Conservation (phyloP, 179 eudicot genomes). For the Patellifolia procumbens region DNA sequence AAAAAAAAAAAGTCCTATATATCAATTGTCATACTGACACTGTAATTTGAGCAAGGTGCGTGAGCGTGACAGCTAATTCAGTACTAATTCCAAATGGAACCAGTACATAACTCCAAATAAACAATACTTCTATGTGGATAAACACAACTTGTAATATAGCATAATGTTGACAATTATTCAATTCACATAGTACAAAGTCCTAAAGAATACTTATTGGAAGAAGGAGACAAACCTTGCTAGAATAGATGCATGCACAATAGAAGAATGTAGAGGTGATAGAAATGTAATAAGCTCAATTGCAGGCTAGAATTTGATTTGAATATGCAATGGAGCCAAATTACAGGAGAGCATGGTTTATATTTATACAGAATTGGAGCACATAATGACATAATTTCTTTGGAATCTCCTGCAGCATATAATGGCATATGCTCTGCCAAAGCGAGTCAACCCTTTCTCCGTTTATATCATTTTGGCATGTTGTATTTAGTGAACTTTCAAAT, state of each 20-base stretch:
- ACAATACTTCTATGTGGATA: too few relatives aligned
- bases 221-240: not conserved
- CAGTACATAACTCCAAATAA: too few relatives aligned
- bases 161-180: too few relatives aligned
- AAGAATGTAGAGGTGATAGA: not conserved
- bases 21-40: too few relatives aligned
- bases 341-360: not conserved
- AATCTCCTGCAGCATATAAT: constrained; percentile 4
- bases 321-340: not conserved
- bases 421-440: constrained; percentile 11
- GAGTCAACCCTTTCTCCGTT: not conserved
- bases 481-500: not conserved
- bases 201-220: not conserved
- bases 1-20: too few relatives aligned
- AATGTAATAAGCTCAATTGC: not conserved
- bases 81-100: too few relatives aligned
- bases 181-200: too few relatives aligned
- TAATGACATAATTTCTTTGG: not conserved
- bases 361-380: not conserved
- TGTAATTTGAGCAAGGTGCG: too few relatives aligned
- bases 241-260: not conserved
- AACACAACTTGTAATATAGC: too few relatives aligned
- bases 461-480: not conserved
- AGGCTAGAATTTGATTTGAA: not conserved
- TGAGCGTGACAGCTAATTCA: too few relatives aligned